phyloP scores from a whole-genome alignment of 768 basidiomycete genomes.

The Ramaria sp. region DNA sequence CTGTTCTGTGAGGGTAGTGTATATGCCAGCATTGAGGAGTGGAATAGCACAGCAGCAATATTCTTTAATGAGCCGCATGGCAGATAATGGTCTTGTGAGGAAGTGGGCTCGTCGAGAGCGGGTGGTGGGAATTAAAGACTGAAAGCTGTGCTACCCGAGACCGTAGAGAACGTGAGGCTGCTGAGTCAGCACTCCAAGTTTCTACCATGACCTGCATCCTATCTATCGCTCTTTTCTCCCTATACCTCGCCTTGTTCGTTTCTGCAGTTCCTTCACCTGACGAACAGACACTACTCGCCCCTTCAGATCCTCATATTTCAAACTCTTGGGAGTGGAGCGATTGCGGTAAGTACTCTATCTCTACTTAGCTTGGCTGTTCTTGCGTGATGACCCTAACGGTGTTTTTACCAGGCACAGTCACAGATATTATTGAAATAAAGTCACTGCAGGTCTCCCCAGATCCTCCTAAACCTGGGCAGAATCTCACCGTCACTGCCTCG shows the following conservation, averaged over 20 bases:
- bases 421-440: slow-evolving; percentile 47
- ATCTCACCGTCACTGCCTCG: slow-evolving; percentile 75
- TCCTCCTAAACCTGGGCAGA: slow-evolving; percentile 78
- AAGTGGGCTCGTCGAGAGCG: not conserved
- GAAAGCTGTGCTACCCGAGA: not conserved
- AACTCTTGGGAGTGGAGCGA: slow-evolving; percentile 54
- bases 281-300: slow-evolving; percentile 24
- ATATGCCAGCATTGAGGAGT: slow-evolving; percentile 83
- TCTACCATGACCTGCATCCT: slow-evolving; percentile 18
- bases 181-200: not conserved
- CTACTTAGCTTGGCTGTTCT: not conserved
- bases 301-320: slow-evolving; percentile 22
- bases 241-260: slow-evolving; percentile 12
- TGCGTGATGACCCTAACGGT: not conserved
- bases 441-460: slow-evolving; percentile 73
- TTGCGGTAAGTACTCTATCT: slow-evolving; percentile 82
- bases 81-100: not conserved
- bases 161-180: not conserved
- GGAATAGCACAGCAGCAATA: slow-evolving; percentile 95
- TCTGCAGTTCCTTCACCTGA: slow-evolving; percentile 15
- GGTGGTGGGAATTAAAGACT: not conserved
- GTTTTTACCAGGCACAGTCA: slow-evolving; percentile 27
- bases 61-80: slow-evolving; percentile 33
- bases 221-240: slow-evolving; percentile 17
- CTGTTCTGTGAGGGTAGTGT: slow-evolving; percentile 69